A percentile compares a stretch with the other conserved stretches of the same genome.
Conservation (phyloP, 768 basidiomycete genomes). For the Pleurotus citrinopileatus region DNA sequence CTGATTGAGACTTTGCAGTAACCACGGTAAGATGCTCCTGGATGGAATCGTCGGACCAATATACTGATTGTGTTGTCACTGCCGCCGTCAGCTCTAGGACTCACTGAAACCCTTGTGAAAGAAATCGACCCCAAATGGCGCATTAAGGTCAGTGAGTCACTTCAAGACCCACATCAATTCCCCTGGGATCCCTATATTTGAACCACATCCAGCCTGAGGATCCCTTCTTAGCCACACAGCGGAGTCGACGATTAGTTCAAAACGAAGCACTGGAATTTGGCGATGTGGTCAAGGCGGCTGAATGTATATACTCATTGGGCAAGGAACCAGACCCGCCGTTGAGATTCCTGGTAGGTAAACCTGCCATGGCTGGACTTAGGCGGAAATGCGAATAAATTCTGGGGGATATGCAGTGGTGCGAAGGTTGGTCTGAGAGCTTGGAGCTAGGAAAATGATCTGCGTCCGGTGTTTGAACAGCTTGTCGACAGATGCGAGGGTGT, state of each 20-base stretch:
- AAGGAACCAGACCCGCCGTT: neutral
- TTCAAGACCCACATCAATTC: neutral
- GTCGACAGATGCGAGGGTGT: too few species aligned
- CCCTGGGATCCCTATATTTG: neutral
- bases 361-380: too few species aligned
- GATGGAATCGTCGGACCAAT: neutral
- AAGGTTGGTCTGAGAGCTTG: too few species aligned
- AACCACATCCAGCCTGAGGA: neutral
- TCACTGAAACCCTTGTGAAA: conserved; percentile 22
- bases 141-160: conserved; percentile 15
- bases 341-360: conserved; percentile 1
- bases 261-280: neutral
- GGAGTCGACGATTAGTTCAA: neutral
- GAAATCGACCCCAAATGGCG: conserved; percentile 36
- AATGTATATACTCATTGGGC: conserved; percentile 1
- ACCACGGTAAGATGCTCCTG: conserved; percentile 4
- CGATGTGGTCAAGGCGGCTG: neutral
- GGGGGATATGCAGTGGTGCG: too few species aligned
- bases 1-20: neutral
- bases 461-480: too few species aligned
- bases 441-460: too few species aligned
- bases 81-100: conserved; percentile 24
- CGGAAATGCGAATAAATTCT: too few species aligned
- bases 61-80: neutral
- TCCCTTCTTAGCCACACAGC: neutral